These are phyloP conservation scores for Smallanthus sonchifolius DNA, from an alignment of 129 eudicot species.

Conservation along the genomic window DNA sequence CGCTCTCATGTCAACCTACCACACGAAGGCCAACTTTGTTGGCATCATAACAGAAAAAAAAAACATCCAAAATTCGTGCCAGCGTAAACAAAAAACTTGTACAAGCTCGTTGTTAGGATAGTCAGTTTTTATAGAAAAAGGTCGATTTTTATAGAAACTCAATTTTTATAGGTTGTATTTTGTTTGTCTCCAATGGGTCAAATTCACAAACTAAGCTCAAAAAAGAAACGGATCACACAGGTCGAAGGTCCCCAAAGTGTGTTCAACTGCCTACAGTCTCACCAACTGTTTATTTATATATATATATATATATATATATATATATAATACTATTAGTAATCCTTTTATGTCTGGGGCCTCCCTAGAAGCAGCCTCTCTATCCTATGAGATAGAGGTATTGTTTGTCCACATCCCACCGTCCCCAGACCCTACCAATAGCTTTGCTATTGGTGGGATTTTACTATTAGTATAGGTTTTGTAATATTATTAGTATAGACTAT, in stretches of 20 bases:
- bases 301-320: too few relatives aligned
- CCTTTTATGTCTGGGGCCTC: too few relatives aligned
- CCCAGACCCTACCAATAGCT: too few relatives aligned
- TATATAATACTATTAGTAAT: too few relatives aligned
- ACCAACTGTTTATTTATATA: too few relatives aligned
- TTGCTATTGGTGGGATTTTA: too few relatives aligned
- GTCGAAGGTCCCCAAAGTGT: not conserved
- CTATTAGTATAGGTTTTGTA: too few relatives aligned
- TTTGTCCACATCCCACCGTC: too few relatives aligned
- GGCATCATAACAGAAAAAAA: not conserved
- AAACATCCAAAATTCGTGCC: not conserved
- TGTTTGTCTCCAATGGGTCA: not conserved
- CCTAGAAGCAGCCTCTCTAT: too few relatives aligned
- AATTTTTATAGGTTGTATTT: not conserved
- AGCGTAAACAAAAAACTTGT: not conserved
- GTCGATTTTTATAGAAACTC: not conserved
- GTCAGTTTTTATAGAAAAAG: conserved; percentile 20
- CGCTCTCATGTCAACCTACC: conserved; percentile 85
- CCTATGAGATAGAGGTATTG: too few relatives aligned
- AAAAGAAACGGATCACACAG: not conserved
- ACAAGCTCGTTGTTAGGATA: not conserved
- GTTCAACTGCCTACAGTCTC: not conserved
- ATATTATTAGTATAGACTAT: too few relatives aligned
- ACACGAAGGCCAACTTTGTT: not conserved
- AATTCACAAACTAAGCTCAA: conserved; percentile 17